phyloP scores from a whole-genome alignment of 148 eudicot species.

The Persicaria tinctoria region DNA sequence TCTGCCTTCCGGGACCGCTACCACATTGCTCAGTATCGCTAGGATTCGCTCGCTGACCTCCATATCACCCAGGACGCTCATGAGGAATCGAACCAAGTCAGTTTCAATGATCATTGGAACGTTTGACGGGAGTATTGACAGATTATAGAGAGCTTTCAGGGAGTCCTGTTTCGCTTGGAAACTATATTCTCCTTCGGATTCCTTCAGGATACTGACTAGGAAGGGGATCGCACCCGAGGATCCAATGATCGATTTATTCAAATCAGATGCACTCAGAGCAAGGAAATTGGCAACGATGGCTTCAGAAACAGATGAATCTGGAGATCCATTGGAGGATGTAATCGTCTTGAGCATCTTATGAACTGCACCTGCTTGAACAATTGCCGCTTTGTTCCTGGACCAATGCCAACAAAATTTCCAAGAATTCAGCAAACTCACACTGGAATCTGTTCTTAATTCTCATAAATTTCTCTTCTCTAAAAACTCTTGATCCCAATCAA shows the following conservation, averaged over 20 bases:
- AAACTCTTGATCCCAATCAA: no score
- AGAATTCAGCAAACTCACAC: not conserved
- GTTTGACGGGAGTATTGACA: conserved; percentile 59
- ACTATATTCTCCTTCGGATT: conserved; percentile 10
- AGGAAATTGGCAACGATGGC: conserved; percentile 87
- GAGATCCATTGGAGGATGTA: conserved; percentile 32
- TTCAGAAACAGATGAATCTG: conserved; percentile 36
- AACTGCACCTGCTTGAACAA: conserved; percentile 84
- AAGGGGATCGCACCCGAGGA: conserved; percentile 71
- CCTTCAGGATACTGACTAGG: conserved; percentile 42
- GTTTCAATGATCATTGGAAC: conserved; percentile 45
- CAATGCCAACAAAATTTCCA: not conserved
- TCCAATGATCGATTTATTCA: conserved; percentile 78
- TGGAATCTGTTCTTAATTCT: not conserved
- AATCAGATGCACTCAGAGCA: conserved; percentile 75
- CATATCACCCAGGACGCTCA: conserved; percentile 48
- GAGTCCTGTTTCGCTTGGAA: conserved; percentile 66
- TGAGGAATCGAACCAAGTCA: conserved; percentile 38
- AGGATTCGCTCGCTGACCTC: conserved; percentile 55
- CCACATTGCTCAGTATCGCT: conserved; percentile 62
- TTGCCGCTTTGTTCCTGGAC: conserved; percentile 79
- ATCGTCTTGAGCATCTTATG: conserved; percentile 81
- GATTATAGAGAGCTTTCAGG: conserved; percentile 71
- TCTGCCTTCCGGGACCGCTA: conserved; percentile 53
- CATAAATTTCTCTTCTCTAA: not conserved